Evolutionary conservation across 2,329 filamentous ascomycete genomes (phyloP), one percentile per base, ranked within the genome.

Genomic region (Trichophyton simii): DNA sequence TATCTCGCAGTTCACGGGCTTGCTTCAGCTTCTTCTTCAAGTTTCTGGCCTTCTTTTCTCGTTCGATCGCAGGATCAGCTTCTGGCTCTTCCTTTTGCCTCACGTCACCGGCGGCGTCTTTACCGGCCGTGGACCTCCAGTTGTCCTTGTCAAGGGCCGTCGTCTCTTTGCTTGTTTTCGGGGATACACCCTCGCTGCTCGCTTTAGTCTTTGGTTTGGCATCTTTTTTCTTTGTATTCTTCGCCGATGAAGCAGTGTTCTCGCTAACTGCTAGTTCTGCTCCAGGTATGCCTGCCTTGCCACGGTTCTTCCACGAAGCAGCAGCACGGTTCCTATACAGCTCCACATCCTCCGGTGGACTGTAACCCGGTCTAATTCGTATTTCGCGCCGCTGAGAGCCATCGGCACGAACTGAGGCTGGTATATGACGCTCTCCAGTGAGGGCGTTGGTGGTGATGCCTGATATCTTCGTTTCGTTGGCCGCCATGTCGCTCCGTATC

Each of bases 21-120:
- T 99, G 94, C 69, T 92, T 88, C 63, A 99, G 78, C 76, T 97
- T 99, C 80, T 99, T 99, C 72, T 87, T 88, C 52, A 97, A 77
- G 69, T 89, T 95, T 65, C 91, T 85, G 0, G 88, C 92, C 73
- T 96, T 95, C 79, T 96, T 99, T 72, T 96, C 90, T 67, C 83
- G 87, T 73, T 96, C 91, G 0, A 80, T 84, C 65, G 91, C 87
- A 0, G 83, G 80, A 67, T 94, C 87, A 0, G 80, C 70, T 28
- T 68, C 63, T 44, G 64, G 66, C 15, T 68, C 60, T 54, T 69
- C 70, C 61, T 70, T 67, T 54, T 65, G 65, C 38, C 36, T 62
- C 18, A 9, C 36, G 20, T 15, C 31, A 13, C n/a, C 2, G 11
- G 54, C 54, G 3, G 34, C 54, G n/a, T 7, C 22, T 59, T 8